phyloP scores from a whole-genome alignment of 805 yeast genomes.

The Lipomyces sp. region DNA sequence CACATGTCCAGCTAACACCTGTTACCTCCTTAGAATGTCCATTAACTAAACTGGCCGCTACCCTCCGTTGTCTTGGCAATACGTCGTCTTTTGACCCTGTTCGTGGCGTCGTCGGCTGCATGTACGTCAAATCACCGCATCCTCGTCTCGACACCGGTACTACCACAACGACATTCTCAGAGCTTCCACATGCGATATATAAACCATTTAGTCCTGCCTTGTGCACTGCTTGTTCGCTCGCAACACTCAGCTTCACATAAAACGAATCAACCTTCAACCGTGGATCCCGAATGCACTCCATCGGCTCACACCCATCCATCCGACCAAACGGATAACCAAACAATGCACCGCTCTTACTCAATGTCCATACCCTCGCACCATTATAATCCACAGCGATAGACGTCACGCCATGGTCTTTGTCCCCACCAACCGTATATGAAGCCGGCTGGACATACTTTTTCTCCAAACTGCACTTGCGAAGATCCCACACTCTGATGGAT shows the following conservation, averaged over 20 bases:
- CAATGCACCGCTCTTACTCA: constrained; percentile 17
- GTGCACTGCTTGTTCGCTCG: constrained; percentile 9
- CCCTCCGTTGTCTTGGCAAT: neutral
- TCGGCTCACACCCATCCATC: constrained; percentile 11
- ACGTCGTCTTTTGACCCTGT: neutral
- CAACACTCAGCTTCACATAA: constrained; percentile 27
- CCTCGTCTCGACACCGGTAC: constrained; percentile 25
- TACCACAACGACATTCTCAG: constrained; percentile 18
- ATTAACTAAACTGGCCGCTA: constrained; percentile 17
- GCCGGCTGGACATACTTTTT: constrained; percentile 15
- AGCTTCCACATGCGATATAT: constrained; percentile 31
- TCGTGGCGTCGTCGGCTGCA: neutral
- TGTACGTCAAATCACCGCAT: neutral
- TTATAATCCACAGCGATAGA: constrained; percentile 23
- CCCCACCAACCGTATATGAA: constrained; percentile 1
- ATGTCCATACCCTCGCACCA: constrained; percentile 22
- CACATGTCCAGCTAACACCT: constrained; percentile 25
- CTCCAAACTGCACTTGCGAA: constrained; percentile 15
- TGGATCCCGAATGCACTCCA: constrained; percentile 26
- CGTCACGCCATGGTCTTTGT: constrained; percentile 23
- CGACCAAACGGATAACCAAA: constrained; percentile 17
- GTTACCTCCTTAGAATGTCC: constrained; percentile 29
- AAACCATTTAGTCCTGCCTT: constrained; percentile 12
- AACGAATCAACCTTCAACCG: constrained; percentile 22
- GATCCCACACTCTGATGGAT: constrained; percentile 24